Evolutionary conservation across 169 alveolate genomes (phyloP).

Genomic region (Ichthyophthirius multifiliis): DNA sequence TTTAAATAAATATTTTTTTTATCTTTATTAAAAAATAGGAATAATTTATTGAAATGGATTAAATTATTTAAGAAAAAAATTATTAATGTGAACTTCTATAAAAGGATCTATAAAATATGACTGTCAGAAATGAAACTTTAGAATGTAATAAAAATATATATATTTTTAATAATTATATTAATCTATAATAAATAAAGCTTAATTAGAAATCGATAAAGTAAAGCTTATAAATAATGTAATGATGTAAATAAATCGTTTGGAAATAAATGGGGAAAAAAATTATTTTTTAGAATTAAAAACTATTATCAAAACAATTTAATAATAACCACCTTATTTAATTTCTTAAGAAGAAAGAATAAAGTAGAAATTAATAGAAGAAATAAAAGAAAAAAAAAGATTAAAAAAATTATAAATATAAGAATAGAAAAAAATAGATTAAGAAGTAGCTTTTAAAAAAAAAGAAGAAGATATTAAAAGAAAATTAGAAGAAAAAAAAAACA

Average conservation of each 20-base stretch:
- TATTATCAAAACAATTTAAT: neutral
- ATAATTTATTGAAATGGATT: neutral
- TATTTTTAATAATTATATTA: no score
- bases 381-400: no score
- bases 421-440: no score
- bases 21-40: neutral
- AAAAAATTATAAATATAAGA: no score
- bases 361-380: no score
- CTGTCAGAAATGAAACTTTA: neutral
- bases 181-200: no score
- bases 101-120: neutral
- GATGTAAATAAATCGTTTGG: neutral
- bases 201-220: neutral
- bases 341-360: constrained; percentile 10
- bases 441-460: no score
- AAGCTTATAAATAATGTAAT: neutral
- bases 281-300: neutral
- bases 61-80: neutral
- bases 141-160: no score
- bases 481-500: no score
- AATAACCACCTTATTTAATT: neutral
- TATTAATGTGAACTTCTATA: neutral
- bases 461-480: no score
- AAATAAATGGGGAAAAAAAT: neutral
- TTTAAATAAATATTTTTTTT: no score